These are phyloP conservation scores for Lactifluus hygrophoroides DNA, from an alignment of 768 basidiomycete genomes.

Conservation along the genomic window DNA sequence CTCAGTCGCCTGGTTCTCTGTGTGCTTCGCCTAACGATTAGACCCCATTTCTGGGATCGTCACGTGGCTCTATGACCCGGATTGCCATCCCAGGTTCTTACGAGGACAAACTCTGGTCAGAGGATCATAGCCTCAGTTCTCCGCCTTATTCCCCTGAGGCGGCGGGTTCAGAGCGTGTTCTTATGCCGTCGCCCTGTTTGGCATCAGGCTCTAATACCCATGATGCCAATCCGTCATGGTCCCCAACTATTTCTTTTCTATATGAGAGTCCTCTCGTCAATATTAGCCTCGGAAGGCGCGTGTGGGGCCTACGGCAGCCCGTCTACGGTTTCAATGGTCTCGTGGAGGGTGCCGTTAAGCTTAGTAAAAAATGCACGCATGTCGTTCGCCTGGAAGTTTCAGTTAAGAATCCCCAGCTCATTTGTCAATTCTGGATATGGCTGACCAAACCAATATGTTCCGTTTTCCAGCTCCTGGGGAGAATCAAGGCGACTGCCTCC, in stretches of 20 bases:
- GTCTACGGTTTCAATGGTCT: conserved; percentile 35
- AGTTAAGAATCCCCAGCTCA: conserved; percentile 23
- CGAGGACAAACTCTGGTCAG: neutral
- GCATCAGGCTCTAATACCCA: neutral
- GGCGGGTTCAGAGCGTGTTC: neutral
- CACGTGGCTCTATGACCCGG: neutral
- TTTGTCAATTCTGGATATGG: neutral
- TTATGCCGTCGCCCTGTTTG: neutral
- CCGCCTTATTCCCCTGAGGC: conserved; percentile 9
- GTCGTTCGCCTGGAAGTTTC: conserved; percentile 32
- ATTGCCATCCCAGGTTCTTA: neutral
- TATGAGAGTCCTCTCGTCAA: conserved; percentile 34
- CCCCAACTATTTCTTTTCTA: conserved; percentile 11
- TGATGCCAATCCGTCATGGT: neutral
- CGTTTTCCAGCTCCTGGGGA: conserved; percentile 31
- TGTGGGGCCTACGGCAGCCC: conserved; percentile 32
- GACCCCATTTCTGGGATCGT: too few species aligned
- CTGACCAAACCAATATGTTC: conserved; percentile 2
- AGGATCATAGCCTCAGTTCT: neutral
- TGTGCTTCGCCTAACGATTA: too few species aligned
- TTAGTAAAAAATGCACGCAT: conserved; percentile 30
- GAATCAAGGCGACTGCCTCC: conserved; percentile 28
- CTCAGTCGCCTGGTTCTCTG: too few species aligned
- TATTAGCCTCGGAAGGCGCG: conserved; percentile 34
- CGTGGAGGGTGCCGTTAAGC: conserved; percentile 33